Conservation (phyloP, 108 stramenopile genomes). For the Pseudonitzschia delicatissima region DNA sequence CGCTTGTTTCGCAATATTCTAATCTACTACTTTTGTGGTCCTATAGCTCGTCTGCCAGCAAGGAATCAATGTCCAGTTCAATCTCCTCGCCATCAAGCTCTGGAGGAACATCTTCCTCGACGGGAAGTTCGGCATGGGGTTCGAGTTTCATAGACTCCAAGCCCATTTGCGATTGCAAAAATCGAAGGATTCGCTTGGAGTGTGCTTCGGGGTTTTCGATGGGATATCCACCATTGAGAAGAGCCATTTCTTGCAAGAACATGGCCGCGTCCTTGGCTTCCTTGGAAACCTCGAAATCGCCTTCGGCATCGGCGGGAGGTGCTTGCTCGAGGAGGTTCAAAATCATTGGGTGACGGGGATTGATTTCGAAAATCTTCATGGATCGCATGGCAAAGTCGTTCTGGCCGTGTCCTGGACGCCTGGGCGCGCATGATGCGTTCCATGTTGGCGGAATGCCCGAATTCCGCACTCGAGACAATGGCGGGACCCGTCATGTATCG, state of each 20-base stretch:
- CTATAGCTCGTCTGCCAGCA: background rate
- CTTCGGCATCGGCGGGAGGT: slow-evolving; percentile 64
- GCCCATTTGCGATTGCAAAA: slow-evolving; percentile 74
- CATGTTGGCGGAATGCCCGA: slow-evolving; percentile 98
- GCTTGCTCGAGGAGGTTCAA: slow-evolving; percentile 77
- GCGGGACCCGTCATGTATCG: slow-evolving; percentile 90
- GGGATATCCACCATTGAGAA: slow-evolving; percentile 93
- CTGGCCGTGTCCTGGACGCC: slow-evolving; percentile 81
- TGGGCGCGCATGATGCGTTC: slow-evolving; percentile 98
- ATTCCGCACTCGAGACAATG: slow-evolving; percentile 90
- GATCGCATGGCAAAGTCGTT: slow-evolving; percentile 57
- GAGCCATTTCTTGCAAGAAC: slow-evolving; percentile 96
- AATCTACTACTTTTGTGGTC: background rate
- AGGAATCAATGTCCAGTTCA: background rate
- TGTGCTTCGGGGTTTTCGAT: slow-evolving; percentile 86
- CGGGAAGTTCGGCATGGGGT: slow-evolving; percentile 91
- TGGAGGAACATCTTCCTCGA: slow-evolving; percentile 88
- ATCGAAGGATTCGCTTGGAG: slow-evolving; percentile 79
- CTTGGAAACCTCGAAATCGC: slow-evolving; percentile 67
- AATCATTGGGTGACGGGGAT: slow-evolving; percentile 98
- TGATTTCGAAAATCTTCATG: slow-evolving; percentile 95
- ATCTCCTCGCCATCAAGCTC: slow-evolving; percentile 32
- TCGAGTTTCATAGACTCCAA: slow-evolving; percentile 82
- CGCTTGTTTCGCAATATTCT: background rate
- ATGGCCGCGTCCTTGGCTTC: slow-evolving; percentile 86